Evolutionary conservation across 2,329 filamentous ascomycete genomes (phyloP), one percentile per base, ranked within the genome.

Genomic region (Colletotrichum spinosum): DNA sequence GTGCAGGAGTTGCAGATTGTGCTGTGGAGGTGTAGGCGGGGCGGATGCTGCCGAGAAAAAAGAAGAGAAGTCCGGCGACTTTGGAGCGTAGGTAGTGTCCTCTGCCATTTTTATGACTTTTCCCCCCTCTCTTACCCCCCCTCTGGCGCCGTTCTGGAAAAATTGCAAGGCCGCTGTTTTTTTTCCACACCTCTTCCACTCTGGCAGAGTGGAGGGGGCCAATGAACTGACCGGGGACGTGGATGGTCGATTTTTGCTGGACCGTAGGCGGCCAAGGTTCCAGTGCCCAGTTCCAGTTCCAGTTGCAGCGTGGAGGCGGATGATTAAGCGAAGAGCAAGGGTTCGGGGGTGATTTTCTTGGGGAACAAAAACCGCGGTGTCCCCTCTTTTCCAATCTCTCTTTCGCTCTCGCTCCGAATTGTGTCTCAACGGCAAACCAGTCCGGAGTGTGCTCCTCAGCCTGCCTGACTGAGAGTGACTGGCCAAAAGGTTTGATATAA

Each of bases 61-160:
- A 65, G 83, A 86, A 65, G 85, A 87, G 69, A 88, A 81, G 78
- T 88, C 85, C 73, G 86, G 86, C 71, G 85, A 87, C 75, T 83
- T 85, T 70, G 86, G 86, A 70, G 83, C 84, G 78, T 87, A 88
- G 67, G 76, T 79, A 69, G 77, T 79, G 72, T 84, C 82, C 73
- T 81, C 79, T 70, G 79, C 80, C 79, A 86, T 86, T 78, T 63
- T 62, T 63, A 46, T 63, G 50, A 37, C 42, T 53, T 39, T 56
- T 65, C 8, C 7, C 42, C 46, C 41, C 39, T 62, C 41, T 34
- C 50, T 42, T 35, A 13, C 42, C 60, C 34, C 39, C 48, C 46
- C 13, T 49, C 54, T 54, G 37, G 51, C 44, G 17, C 25, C n/a
- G 42, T 66, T 44, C 58, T 66, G 58, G 53, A 57, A 66, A 66